These are phyloP conservation scores for Colletotrichum euphorbiae DNA, from an alignment of 2,329 filamentous ascomycete genomes.

Conservation along the genomic window DNA sequence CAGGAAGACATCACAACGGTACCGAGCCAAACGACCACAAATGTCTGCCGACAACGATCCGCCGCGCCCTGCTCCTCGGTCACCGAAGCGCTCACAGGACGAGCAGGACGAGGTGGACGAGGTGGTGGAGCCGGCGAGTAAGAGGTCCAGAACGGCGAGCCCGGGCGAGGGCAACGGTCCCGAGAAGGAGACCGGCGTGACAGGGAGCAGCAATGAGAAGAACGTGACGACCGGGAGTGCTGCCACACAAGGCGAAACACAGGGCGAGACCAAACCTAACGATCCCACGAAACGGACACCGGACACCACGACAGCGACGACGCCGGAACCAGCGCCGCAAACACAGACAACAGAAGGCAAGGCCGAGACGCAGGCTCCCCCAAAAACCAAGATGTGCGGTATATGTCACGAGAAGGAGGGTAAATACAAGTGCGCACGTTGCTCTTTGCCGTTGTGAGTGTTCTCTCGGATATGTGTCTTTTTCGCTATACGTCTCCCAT, in stretches of 20 bases:
- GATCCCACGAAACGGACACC: background rate
- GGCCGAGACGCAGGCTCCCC: background rate
- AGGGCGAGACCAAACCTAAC: background rate
- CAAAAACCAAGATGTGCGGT: conserved; percentile 54
- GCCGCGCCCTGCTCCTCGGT: background rate
- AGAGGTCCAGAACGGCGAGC: conserved; percentile 28
- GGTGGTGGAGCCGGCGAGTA: conserved; percentile 5
- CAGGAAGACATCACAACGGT: background rate
- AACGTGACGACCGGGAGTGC: too few species aligned
- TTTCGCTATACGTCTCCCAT: conserved; percentile 8
- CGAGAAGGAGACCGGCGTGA: background rate
- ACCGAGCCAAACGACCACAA: background rate
- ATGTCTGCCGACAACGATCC: conserved; percentile 1
- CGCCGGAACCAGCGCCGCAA: background rate
- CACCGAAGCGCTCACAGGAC: conserved; percentile 28
- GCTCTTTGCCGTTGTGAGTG: conserved; percentile 68
- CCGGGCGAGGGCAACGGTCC: background rate
- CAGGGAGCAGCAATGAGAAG: background rate
- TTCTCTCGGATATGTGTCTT: background rate
- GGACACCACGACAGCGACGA: background rate
- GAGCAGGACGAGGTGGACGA: conserved; percentile 22
- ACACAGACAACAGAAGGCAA: background rate
- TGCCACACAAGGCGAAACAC: background rate
- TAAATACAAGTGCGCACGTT: conserved; percentile 74
- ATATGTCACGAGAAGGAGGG: conserved; percentile 63